phyloP scores from a whole-genome alignment of 2,329 filamentous ascomycete species.

The Huntiella bhutanensis region DNA sequence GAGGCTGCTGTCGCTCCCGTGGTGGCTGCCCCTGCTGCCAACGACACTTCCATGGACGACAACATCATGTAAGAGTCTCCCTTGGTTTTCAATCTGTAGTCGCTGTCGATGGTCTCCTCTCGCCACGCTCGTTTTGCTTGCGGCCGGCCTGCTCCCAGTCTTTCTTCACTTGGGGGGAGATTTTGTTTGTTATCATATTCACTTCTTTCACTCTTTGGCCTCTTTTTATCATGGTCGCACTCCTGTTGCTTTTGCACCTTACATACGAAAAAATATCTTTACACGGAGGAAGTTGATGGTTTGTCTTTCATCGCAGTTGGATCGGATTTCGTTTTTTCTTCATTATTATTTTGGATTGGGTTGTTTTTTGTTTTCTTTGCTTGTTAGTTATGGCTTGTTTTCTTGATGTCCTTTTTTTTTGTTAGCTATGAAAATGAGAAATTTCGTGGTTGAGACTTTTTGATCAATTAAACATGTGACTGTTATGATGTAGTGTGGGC shows the following conservation, averaged over 20 bases:
- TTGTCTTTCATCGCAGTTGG: conserved; percentile 2
- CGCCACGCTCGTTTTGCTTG: conserved; percentile 5
- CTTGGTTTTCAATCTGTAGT: background rate
- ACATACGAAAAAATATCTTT: conserved; percentile 3
- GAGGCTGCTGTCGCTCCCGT: conserved; percentile 27
- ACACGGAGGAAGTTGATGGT: conserved; percentile 6
- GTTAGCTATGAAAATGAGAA: conserved; percentile 1
- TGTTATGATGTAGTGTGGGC: background rate
- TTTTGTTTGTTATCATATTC: conserved; percentile 2
- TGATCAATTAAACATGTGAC: background rate
- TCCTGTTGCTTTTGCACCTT: background rate
- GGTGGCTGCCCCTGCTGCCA: conserved; percentile 22
- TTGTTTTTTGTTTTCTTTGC: background rate
- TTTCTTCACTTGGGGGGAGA: conserved; percentile 3
- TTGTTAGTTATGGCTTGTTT: conserved; percentile 1
- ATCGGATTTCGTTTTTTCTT: conserved; percentile 8
- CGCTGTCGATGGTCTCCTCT: conserved; percentile 6
- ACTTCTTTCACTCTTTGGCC: conserved; percentile 1
- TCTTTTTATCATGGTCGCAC: background rate
- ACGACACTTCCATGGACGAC: conserved; percentile 47
- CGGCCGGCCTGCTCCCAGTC: conserved; percentile 5
- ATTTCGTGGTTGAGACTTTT: background rate
- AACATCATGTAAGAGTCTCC: conserved; percentile 8
- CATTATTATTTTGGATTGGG: conserved; percentile 3
- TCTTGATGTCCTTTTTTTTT: conserved; percentile 1